Evolutionary conservation across 23 red algal species (phyloP).

Genomic region (Gracilaria caudata): DNA sequence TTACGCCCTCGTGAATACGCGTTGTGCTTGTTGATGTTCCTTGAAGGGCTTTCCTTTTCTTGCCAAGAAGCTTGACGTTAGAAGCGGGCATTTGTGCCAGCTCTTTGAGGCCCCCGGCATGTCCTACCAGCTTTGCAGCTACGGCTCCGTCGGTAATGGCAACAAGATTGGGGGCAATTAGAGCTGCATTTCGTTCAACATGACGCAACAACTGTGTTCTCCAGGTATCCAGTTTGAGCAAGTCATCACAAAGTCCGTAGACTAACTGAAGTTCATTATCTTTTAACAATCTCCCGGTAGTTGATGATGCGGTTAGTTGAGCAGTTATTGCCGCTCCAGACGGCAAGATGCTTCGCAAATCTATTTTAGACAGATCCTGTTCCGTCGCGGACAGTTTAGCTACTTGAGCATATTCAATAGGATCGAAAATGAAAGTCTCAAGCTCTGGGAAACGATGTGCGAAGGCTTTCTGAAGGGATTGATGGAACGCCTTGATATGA

Average conservation of each 20-base stretch:
- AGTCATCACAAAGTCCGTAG: conserved; percentile 20
- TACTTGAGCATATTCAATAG: conserved; percentile 72
- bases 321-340: conserved; percentile 82
- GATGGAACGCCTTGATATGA: conserved; percentile 38
- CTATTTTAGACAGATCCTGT: conserved; percentile 36
- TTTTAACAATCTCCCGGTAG: conserved; percentile 47
- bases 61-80: conserved; percentile 82
- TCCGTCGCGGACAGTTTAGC: conserved; percentile 46
- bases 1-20: conserved; percentile 59
- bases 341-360: conserved; percentile 60
- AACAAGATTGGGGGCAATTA: conserved; percentile 79
- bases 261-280: conserved; percentile 57
- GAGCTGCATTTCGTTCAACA: conserved; percentile 51
- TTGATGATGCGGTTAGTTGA: conserved; percentile 63
- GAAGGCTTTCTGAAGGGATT: conserved; percentile 61
- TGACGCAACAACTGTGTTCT: conserved; percentile 39
- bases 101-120: conserved; percentile 64
- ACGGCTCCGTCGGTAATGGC: conserved; percentile 61
- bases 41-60: conserved; percentile 49
- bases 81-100: conserved; percentile 82
- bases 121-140: conserved; percentile 74
- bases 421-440: conserved; percentile 74
- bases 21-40: conserved; percentile 37
- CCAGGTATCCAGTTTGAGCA: conserved; percentile 52
- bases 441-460: conserved; percentile 84